Base-by-base conservation (phyloP, 768 basidiomycete species). In the Dacryopinax spathularia region DNA sequence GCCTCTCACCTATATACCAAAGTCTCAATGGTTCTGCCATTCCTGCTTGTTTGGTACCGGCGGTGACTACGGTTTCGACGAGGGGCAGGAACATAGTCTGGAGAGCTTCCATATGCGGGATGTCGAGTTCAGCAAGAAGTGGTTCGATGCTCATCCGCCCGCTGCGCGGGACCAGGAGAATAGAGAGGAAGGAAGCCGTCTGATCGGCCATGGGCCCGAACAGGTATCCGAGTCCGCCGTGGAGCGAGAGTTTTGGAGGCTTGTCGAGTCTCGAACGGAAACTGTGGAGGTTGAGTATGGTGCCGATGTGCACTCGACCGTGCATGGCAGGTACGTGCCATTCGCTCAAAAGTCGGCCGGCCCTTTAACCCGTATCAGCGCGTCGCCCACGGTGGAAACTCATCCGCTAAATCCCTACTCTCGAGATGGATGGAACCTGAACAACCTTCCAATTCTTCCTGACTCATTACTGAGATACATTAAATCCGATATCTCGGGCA, bases 231-330 rank as follows among this genome's bases (percentile, higher is more conserved):
- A 99, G 74, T 82, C 84, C 67, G 93, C 97, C 68, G 84, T 97
- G 10, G 96, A 99, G 78, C 79, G 81, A 59, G 95, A 99, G 74
- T 99, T 98, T 70, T 99, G 96, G 96, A 82, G 93, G 34, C 81
- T 99, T 60, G 93, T 97, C 10, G 89, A 96, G 73, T 88, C 88
- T 18, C 82, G 84, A 63, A 78, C 81, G 41, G 94, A 98, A 72
- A 94, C 91, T 0, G 93, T 99, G 18, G 96, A 99, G 73, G 87
- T 98, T 34, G 96, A 99, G 74, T 99, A 99, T 72, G 96, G 96
- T n/a, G 96, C 96, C 1, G 96, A 99, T 73, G 88, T 99, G 34
- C 94, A 97, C 75, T 95, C 93, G 9, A 94, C 93, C 0, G 95
- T 90, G 7, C 92, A 97, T 69, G 95, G 95, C 74, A 97, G 92